Evolutionary conservation across 352 stramenopile species (phyloP), one percentile per base, ranked within the genome.

Genomic region (Phytophthora pisi): DNA sequence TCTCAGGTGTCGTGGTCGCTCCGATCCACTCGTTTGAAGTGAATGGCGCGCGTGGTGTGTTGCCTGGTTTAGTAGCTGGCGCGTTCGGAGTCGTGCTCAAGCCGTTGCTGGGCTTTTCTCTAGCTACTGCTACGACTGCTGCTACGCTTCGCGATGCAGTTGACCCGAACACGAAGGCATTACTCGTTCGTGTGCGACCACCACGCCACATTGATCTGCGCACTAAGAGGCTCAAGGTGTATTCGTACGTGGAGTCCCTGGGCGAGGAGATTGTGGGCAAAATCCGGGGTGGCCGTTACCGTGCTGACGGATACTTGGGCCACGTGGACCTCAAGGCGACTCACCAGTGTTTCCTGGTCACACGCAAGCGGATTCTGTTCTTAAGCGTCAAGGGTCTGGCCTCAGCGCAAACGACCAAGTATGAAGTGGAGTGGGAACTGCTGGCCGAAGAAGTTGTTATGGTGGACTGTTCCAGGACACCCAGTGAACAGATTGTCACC

Each of bases 161-260:
- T 34, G 83, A 93, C 40, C 83, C 81, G 0, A 92, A 95, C 57
- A 95, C 84, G 0, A 93, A 95, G 55, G 84, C 87, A 4, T 57
- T 95, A 20, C 62, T 96, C 6, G 83, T 93, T 61, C 87, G 87
- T 34, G 80, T 82, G 36, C 86, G 89, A 7, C 89, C 89, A 5
- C 89, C 89, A 38, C 86, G 89, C 3, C 81, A 93, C 64, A 95
- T 96, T 56, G 82, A 95, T 58, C 43, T 90, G 20, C 84, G 86
- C n/a, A 95, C 87, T 15, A 82, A 90, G 45, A 59, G 78, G 9
- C 74, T 96, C 5, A 96, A 93, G 50, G 78, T 91, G 2, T 96
- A 94, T 54, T 96, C 89, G 38, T 96, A 95, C 55, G 82, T 96
- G 24, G 86, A 96, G 56, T 92, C 89, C 2, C 78, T 93, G n/a